Evolutionary conservation across 2,329 filamentous ascomycete species (phyloP).

Genomic region (Verticillium nonalfalfae): DNA sequence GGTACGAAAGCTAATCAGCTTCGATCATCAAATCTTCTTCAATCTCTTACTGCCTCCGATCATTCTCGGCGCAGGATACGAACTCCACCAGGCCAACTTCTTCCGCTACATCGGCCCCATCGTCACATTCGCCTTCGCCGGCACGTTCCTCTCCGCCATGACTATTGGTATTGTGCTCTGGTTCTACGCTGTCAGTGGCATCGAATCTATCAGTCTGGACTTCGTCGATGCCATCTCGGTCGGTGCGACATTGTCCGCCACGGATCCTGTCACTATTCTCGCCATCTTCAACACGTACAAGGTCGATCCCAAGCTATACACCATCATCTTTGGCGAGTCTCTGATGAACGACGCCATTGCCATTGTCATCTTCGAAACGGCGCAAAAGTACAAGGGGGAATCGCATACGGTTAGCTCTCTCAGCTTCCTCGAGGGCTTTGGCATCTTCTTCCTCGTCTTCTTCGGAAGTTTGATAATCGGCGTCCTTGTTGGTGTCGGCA

Average conservation of each 20-base stretch:
- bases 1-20: slow-evolving; percentile 86
- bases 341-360: slow-evolving; percentile 98
- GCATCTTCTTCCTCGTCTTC: slow-evolving; percentile 93
- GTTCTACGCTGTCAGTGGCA: slow-evolving; percentile 79
- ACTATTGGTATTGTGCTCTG: slow-evolving; percentile 85
- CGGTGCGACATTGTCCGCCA: slow-evolving; percentile 91
- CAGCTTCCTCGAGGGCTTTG: slow-evolving; percentile 84
- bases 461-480: slow-evolving; percentile 91
- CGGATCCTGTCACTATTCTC: slow-evolving; percentile 93
- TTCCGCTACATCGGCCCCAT: slow-evolving; percentile 98
- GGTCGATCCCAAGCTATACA: slow-evolving; percentile 97
- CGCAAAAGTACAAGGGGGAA: slow-evolving; percentile 78
- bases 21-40: slow-evolving; percentile 99
- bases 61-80: slow-evolving; percentile 94
- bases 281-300: slow-evolving; percentile 99
- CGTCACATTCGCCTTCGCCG: slow-evolving; percentile 93
- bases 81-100: slow-evolving; percentile 97
- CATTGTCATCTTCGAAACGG: slow-evolving; percentile 97
- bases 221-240: slow-evolving; percentile 97
- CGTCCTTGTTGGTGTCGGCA: slow-evolving; percentile 76
- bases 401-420: slow-evolving; percentile 68
- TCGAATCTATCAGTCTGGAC: slow-evolving; percentile 77
- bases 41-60: slow-evolving; percentile 97
- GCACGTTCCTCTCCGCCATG: slow-evolving; percentile 95
- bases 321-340: slow-evolving; percentile 96